These are phyloP conservation scores for Suillus cothurnatus DNA, from an alignment of 768 basidiomycete species.

Conservation along the genomic window DNA sequence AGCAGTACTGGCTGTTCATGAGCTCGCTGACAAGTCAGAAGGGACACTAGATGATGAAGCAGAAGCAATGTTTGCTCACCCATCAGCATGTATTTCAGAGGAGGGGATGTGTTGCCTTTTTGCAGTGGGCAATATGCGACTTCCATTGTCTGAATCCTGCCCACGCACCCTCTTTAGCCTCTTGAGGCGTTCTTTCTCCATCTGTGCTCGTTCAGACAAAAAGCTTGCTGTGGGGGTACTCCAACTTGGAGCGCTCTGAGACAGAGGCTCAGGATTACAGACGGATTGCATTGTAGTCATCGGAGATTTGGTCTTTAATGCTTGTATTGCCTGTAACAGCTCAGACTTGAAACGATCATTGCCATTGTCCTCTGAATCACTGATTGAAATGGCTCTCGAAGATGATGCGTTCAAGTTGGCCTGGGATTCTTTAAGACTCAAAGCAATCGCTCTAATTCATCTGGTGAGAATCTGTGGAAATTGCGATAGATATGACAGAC, in stretches of 20 bases:
- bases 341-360: constrained; percentile 50
- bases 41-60: constrained; percentile 24
- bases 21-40: constrained; percentile 3
- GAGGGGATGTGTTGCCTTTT: constrained; percentile 57
- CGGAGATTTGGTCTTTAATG: constrained; percentile 40
- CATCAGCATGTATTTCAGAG: constrained; percentile 19
- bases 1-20: neutral
- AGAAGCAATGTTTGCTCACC: constrained; percentile 25
- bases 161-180: constrained; percentile 62
- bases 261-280: neutral
- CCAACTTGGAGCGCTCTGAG: neutral
- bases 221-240: constrained; percentile 36
- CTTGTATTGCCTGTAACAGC: constrained; percentile 47
- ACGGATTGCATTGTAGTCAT: constrained; percentile 2
- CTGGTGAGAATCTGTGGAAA: constrained; percentile 2
- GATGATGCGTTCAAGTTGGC: constrained; percentile 17
- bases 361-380: constrained; percentile 35
- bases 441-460: constrained; percentile 47
- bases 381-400: constrained; percentile 32
- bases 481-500: constrained; percentile 14
- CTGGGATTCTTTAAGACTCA: constrained; percentile 46
- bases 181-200: constrained; percentile 77
- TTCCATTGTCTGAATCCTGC: constrained; percentile 29
- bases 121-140: constrained; percentile 41
- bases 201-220: constrained; percentile 69